Evolutionary conservation across 78 protist genomes (phyloP), one percentile per base, ranked within the genome.

Genomic region (Isochrysis galbana): DNA sequence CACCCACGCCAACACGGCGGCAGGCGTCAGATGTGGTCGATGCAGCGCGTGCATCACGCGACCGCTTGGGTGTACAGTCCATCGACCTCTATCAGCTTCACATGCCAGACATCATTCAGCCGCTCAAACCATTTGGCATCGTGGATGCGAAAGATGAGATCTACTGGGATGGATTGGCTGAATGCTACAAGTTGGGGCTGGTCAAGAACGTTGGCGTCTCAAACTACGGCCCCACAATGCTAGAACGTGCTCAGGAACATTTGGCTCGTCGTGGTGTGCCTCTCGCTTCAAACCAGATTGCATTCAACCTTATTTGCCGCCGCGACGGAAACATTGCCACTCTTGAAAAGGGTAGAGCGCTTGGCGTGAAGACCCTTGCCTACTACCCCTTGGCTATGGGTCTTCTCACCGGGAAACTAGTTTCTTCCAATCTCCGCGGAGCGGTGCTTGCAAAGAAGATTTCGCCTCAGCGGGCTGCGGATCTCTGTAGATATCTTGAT

Each of bases 311-410:
- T 4, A 70, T 87, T 5, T 51, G 2, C 36, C 90, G 77, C 23
- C 25, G 77, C 10, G n/a, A 61, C 36, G 74, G 5, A 32, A 23
- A 32, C 74, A 32, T 36, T 3, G 45, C 72, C 44, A 36, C 90
- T n/a, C 41, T 46, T 0, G 77, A 34, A 11, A 0, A 2, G 48
- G 4, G 46, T 47, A 7, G 32, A 2, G 69, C 2, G 47, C 90
- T 32, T 45, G 90, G 47, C 46, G 74, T 54, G 21, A 0, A 7
- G 48, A 23, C 23, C 38, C 74, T 87, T 36, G 90, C 90, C 44
- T 87, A 87, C 74, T 87, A 87, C 90, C 90, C 90, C 46, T 46
- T 87, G 26, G 90, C 90, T 32, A 87, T 87, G 90, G 90, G 90
- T 47, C 77, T 87, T 1, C 90, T 87, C 23, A 54, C 77, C 45